Conservation (phyloP, 2,329 filamentous ascomycete species). For the Apiospora koreana region DNA sequence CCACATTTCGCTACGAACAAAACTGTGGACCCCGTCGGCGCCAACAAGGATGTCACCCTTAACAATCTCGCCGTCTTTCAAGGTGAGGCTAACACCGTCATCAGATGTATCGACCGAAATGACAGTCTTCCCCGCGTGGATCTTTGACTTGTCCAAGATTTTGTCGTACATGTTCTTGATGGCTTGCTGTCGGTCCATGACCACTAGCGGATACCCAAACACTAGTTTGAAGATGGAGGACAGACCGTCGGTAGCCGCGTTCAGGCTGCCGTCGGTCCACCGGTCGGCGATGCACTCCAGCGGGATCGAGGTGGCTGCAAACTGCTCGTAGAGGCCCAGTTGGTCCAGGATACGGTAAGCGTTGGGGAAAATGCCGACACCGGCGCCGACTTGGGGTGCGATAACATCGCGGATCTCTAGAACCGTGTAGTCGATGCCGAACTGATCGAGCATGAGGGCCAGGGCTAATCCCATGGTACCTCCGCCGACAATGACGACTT, state of each 20-base stretch:
- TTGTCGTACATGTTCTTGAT: conserved; percentile 22
- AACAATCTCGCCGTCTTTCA: conserved; percentile 12
- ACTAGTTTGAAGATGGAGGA: conserved; percentile 14
- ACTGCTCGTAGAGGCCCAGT: conserved; percentile 36
- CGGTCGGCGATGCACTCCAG: conserved; percentile 11
- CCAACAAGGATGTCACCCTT: conserved; percentile 20
- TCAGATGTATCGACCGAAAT: conserved; percentile 17
- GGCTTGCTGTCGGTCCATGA: conserved; percentile 24
- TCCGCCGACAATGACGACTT: conserved; percentile 21
- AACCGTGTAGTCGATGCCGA: conserved; percentile 44
- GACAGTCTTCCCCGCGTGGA: conserved; percentile 24
- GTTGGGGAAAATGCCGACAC: conserved; percentile 39
- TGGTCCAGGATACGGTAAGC: conserved; percentile 42
- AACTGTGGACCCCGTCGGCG: conserved; percentile 20
- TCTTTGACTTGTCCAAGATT: conserved; percentile 26
- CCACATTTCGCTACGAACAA: conserved; percentile 14
- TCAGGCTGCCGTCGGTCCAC: conserved; percentile 13
- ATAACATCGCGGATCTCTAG: conserved; percentile 39
- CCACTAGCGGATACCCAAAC: conserved; percentile 18
- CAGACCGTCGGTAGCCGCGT: conserved; percentile 11
- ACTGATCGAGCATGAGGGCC: conserved; percentile 39
- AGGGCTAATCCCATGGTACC: conserved; percentile 38
- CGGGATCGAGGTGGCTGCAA: conserved; percentile 19
- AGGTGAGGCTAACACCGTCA: conserved; percentile 13
- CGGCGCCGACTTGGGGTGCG: conserved; percentile 40